Evolutionary conservation across 176 grass and related monocot species (phyloP), one percentile per base, ranked within the genome.

Genomic region (Eleusine coracana): DNA sequence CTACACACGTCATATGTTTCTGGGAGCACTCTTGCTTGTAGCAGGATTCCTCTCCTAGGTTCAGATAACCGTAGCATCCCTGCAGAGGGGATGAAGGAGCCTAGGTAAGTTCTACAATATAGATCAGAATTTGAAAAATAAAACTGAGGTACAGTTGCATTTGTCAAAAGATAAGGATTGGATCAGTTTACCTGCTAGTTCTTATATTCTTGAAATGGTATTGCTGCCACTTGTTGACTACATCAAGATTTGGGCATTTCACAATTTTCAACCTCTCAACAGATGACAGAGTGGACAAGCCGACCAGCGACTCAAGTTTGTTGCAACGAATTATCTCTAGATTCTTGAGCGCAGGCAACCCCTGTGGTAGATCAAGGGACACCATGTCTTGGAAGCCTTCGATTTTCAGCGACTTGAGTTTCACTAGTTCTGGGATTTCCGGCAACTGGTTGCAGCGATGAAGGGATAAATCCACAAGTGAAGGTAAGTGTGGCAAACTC

Each of bases 301-400:
- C 79, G 6, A 70, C 88, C 31, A 90, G 23, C 5, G 84, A 83
- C 39, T 18, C 54, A 46, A 83, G 70, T 46, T 86, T 52, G 15
- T 46, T 71, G 75, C 79, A 89, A 75, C 49, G 39, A 27, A 54
- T 86, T 38, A 90, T 86, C 23, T 90, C 83, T 27, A 90, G 71
- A 65, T 40, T 73, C 71, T 82, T 64, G 5, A 90, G 51, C 2
- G 28, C 15, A 42, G 50, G 66, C 20, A 85, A 73, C 20, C 25
- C 20, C 37, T 51, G 29, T 29, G 77, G 42, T 25, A 90, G 28
- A 40, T 61, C 27, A 18, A 86, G 31, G 10, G 55, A 80, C 44
- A 64, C 56, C 20, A 78, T 40, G 40, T 85, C 84, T 3, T 80
- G 68, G 58, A 89, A 81, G 42, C 76, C 70, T 31, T 80, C 82